Evolutionary conservation across 768 basidiomycete genomes (phyloP), one percentile per base, ranked within the genome.

Genomic region (Leucogyrophana mollusca): DNA sequence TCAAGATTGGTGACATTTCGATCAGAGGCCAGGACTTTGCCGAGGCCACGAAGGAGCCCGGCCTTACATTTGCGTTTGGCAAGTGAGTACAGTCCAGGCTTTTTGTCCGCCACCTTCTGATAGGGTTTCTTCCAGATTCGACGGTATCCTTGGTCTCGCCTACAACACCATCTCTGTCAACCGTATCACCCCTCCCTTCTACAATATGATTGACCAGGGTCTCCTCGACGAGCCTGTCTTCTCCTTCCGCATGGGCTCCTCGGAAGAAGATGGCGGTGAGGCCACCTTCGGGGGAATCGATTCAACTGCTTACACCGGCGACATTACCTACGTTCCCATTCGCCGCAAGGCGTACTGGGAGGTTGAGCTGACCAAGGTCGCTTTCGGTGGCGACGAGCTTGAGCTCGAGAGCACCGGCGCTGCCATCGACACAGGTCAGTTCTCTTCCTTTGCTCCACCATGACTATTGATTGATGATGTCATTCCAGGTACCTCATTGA

Each of bases 261-360:
- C 90, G 4, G 92, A 94, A 54, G 73, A 80, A 0, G 95, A 96
- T 60, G 91, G 86, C 43, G 94, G 95, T 40, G 91, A 93, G 65
- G 91, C 87, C 25, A 69, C 86, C 47, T 98, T 98, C 53, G 95
- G 95, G 55, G 95, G 94, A 34, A 78, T 97, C 51, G 94, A 99
- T 65, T 43, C 66, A 9, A 55, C 55, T 20, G 87, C 90, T 25
- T 97, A 88, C 72, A 79, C 66, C 4, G 96, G 96, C 64, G 73
- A 83, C 60, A 77, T 99, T 49, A 59, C 66, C 18, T 98, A 98
- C 58, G 92, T 87, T 23, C 95, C 96, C 41, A 76, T 99, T 43
- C 85, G 94, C 57, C 82, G 92, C 57, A 93, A 90, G 77, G 96
- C 92, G 4, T 98, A 96, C 71, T 96, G 94, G 94, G 95, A 98